Evolutionary conservation across 2,329 filamentous ascomycete genomes (phyloP).

Genomic region (Cryphonectria nitschkei): DNA sequence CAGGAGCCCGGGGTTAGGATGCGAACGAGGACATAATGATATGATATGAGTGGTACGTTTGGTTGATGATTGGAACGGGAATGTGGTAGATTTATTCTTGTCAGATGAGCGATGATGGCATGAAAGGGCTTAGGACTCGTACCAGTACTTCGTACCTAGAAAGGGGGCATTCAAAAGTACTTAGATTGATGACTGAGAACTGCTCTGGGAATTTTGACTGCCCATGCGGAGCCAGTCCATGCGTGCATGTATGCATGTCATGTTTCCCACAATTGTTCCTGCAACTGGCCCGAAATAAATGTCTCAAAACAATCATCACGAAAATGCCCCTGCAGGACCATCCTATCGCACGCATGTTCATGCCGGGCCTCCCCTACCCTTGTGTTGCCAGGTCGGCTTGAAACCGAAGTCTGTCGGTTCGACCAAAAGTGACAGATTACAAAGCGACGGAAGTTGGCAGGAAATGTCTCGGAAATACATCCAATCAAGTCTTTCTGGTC

Average conservation of each 20-base stretch:
- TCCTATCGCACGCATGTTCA: background rate
- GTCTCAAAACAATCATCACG: background rate
- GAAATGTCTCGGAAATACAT: background rate
- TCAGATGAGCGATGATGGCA: background rate
- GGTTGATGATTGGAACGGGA: background rate
- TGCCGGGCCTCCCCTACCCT: background rate
- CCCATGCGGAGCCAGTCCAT: background rate
- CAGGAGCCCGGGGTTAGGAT: slow-evolving; percentile 39
- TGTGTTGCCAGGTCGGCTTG: background rate
- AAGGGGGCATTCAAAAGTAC: background rate
- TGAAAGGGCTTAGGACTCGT: background rate
- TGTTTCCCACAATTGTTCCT: background rate
- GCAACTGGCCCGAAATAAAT: background rate
- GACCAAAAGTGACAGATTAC: background rate
- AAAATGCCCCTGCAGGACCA: background rate
- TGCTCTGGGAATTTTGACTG: background rate
- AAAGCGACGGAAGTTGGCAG: background rate
- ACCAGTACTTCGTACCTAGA: background rate
- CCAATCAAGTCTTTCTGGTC: background rate
- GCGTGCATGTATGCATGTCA: background rate
- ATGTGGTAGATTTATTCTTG: background rate
- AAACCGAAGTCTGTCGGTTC: background rate
- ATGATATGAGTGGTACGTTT: background rate
- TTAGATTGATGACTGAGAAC: background rate
- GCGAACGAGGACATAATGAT: slow-evolving; percentile 33